Evolutionary conservation across 2,329 filamentous ascomycete species (phyloP), one percentile per base, ranked within the genome.

Genomic region (Sodiomyces alkalinus): DNA sequence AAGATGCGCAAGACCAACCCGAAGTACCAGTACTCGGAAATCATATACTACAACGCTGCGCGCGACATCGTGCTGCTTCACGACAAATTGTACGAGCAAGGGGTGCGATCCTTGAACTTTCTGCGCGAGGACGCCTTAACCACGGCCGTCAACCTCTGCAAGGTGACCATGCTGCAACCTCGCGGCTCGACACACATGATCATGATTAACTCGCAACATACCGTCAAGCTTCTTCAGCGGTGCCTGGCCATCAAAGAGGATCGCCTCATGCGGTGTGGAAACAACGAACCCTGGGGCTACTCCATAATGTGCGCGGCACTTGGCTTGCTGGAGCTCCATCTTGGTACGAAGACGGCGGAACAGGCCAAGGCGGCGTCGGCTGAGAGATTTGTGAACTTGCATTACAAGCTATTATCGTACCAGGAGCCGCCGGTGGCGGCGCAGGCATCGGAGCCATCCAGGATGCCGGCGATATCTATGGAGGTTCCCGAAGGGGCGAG

Each of bases 221-320:
- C 68, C 1, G 56, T 73, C 35, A 60, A 63, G 46, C 53, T 74
- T n/a, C 61, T 74, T 8, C 67, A 73, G 41, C 70, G 67, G 43
- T 73, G 68, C 35, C 58, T 74, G 20, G 48, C 51, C 26, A 65
- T 74, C 57, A 72, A 72, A 43, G 68, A 73, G 39, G 68, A 74
- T 38, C 60, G 67, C 1, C 58, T 74, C 6, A 45, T 74, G 15
- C 55, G 68, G n/a, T 71, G 66, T 35, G 68, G 68, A 11, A 73
- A 73, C 49, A 69, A 71, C 40, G 69, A 74, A 41, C 68, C 69
- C 0, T 74, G 69, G 69, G 67, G 67, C 12, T 72, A 73, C 45
- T 68, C 63, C 31, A 71, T 71, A 43, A 69, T 74, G 62, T 74
- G 68, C 38, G 65, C 68, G 3, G 66, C 68, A 1, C 55, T 64